A percentile compares a stretch with the other conserved stretches of the same genome.
Evolutionary conservation across 106 monocot genomes (phyloP).

Genomic region (Alisma plantagoaquatica): DNA sequence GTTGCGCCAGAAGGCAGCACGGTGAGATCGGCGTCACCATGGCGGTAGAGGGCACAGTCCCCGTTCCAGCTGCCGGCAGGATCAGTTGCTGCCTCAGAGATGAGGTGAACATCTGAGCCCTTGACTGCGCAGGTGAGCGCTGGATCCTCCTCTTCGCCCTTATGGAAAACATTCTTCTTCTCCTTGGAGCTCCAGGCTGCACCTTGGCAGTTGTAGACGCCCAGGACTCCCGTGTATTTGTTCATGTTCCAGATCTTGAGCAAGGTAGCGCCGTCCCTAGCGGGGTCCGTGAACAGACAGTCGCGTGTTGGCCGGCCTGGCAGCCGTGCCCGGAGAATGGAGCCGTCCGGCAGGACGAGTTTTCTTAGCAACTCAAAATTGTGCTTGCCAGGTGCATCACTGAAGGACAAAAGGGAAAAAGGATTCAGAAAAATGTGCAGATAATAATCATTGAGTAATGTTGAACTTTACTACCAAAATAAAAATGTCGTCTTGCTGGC

Average conservation of each 20-base stretch:
- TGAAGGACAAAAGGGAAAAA: constrained; percentile 8
- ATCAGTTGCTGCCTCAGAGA: constrained; percentile 51
- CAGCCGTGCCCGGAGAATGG: constrained; percentile 67
- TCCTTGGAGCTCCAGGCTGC: constrained; percentile 70
- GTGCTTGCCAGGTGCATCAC: constrained; percentile 93
- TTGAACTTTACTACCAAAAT: not conserved
- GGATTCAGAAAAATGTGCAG: not conserved
- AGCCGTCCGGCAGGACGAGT: constrained; percentile 89
- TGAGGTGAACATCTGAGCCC: constrained; percentile 58
- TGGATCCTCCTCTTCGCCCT: constrained; percentile 14
- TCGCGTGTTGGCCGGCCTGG: constrained; percentile 83
- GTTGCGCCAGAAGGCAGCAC: constrained; percentile 31
- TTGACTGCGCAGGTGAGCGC: constrained; percentile 39
- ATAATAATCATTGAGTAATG: too few relatives aligned
- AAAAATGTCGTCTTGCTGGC: not conserved
- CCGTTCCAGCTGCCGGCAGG: constrained; percentile 44
- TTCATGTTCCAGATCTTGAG: constrained; percentile 99
- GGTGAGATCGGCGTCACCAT: constrained; percentile 24
- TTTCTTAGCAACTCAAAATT: constrained; percentile 77
- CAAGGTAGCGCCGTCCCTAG: constrained; percentile 80
- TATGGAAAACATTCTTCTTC: constrained; percentile 82
- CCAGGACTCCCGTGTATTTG: constrained; percentile 80
- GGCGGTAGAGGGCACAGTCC: constrained; percentile 44
- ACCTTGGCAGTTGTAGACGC: constrained; percentile 97
- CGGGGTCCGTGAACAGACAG: constrained; percentile 87